Evolutionary conservation across 73 alveolate genomes (phyloP).

Genomic region (Uronychia binucleata): DNA sequence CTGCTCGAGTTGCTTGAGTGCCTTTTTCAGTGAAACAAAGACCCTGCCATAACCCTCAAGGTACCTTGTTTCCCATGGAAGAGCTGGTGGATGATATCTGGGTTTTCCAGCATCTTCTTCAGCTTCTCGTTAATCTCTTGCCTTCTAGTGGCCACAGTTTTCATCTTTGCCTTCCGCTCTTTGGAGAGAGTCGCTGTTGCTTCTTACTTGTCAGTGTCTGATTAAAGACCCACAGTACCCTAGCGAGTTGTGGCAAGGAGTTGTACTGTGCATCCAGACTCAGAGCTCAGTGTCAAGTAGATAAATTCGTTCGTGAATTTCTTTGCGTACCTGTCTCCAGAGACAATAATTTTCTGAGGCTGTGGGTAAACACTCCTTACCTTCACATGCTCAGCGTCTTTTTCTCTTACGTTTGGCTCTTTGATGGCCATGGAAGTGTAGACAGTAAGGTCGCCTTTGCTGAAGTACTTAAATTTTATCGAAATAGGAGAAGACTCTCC

Average conservation of each 20-base stretch:
- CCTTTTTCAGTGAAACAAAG: too few species aligned
- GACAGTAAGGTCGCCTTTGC: not conserved
- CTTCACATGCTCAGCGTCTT: not conserved
- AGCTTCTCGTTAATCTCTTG: not conserved
- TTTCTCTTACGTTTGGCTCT: too few species aligned
- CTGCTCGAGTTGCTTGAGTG: not conserved
- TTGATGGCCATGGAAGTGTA: not conserved
- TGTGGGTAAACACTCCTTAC: not conserved
- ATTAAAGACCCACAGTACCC: too few species aligned
- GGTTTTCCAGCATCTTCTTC: not conserved
- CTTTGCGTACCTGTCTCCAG: not conserved
- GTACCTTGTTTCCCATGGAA: too few species aligned
- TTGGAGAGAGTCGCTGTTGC: not conserved
- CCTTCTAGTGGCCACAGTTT: not conserved
- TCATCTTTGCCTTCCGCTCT: not conserved
- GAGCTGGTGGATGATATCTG: not conserved
- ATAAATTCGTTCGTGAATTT: not conserved
- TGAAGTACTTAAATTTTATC: not conserved
- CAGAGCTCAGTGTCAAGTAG: not conserved
- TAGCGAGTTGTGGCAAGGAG: not conserved
- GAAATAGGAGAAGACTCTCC: not conserved
- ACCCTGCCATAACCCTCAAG: too few species aligned
- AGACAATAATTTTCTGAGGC: not conserved
- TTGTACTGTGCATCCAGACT: not conserved
- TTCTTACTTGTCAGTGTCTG: too few species aligned